Evolutionary conservation across 805 yeast genomes (phyloP).

Genomic region (Kluyveromyces starmeri): DNA sequence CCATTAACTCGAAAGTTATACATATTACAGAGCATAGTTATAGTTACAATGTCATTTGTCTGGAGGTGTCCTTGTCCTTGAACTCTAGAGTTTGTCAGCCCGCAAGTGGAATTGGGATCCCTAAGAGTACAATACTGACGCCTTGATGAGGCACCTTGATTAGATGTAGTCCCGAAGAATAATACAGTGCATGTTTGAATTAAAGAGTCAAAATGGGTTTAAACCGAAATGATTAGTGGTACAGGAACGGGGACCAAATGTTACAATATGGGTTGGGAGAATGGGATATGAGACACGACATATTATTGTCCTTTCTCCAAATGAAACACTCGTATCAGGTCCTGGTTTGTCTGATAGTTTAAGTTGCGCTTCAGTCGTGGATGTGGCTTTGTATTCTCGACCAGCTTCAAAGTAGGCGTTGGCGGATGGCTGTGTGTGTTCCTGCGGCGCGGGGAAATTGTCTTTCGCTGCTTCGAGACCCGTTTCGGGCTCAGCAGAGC

Average conservation of each 20-base stretch:
- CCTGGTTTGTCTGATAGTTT: conserved; percentile 23
- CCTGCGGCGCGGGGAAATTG: neutral
- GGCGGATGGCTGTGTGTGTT: neutral
- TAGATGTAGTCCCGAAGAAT: too few species aligned
- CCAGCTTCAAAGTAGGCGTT: conserved; percentile 11
- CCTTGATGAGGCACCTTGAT: too few species aligned
- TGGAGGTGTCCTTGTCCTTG: too few species aligned
- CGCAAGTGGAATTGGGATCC: too few species aligned
- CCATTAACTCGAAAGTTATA: too few species aligned
- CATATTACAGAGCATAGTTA: too few species aligned
- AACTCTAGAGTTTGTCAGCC: too few species aligned
- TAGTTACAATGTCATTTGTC: too few species aligned
- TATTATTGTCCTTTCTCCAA: conserved; percentile 11
- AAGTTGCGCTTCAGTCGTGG: conserved; percentile 26
- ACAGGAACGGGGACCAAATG: neutral
- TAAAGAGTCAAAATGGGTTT: too few species aligned
- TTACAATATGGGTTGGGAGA: neutral
- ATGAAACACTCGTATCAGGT: conserved; percentile 25
- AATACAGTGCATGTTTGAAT: too few species aligned
- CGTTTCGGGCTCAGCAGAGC: conserved; percentile 3
- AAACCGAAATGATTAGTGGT: neutral
- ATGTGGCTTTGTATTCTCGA: conserved; percentile 25
- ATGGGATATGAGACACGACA: too few species aligned
- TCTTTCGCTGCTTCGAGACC: neutral
- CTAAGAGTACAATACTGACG: too few species aligned